Base-by-base conservation (phyloP, 768 basidiomycete species). In the Cystobasidium tubakii region DNA sequence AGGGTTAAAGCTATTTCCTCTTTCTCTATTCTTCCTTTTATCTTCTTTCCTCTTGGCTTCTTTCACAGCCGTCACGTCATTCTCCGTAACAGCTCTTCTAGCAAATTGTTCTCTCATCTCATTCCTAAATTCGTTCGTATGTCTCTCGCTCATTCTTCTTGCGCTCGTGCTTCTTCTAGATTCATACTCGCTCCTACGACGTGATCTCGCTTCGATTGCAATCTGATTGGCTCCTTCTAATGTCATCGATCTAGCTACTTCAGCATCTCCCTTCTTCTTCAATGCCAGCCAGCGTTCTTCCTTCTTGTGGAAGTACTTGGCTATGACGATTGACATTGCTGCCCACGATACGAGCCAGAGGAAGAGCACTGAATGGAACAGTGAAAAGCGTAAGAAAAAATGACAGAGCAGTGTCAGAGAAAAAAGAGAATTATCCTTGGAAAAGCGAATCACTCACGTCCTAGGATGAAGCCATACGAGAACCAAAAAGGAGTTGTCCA, bases 401-500 rank as follows among this genome's bases (percentile, higher is more conserved):
- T n/a, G n/a, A n/a, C n/a, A 39, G 39, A 39, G 39, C 6, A 39
- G 39, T 39, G n/a, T n/a, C n/a, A n/a, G n/a, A n/a, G n/a, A n/a
- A n/a, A n/a, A n/a, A n/a, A n/a, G n/a, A n/a, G n/a, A n/a, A n/a
- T n/a, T n/a, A n/a, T 15, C 39, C 39, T 39, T 39, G 15, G 21
- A 50, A 15, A 21, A 50, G 46, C 21, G 46, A n/a, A 15, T 17
- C 34, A 33, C 34, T 31, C 57, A 39, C 34, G 34, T 23, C 75
- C 76, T 44, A 78, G 64, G 27, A 72, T 62, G 21, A 76, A 46
- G 21, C 77, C 78, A 65, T 75, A 78, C 0, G 72, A 65, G 67
- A 78, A 42, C 1, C 66, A 33, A 63, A 78, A 77, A 60, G 44
- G 25, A 12, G 69, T 63, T 0, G 76, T 66, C 78, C 78, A 80